Conservation (phyloP, 139 green algal genomes). For the Tetraselmis chui region DNA sequence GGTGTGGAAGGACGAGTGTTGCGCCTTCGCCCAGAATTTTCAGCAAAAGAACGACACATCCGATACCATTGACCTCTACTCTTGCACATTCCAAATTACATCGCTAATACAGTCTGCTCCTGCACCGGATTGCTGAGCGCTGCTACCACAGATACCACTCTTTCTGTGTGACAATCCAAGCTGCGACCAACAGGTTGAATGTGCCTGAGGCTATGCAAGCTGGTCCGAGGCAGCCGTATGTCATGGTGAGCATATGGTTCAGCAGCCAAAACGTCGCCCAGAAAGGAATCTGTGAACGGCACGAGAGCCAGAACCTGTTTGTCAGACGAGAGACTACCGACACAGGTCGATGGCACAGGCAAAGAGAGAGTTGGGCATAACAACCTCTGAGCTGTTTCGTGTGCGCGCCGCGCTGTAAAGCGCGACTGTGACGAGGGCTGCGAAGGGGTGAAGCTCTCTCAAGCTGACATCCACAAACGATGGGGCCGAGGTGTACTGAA, state of each 20-base stretch:
- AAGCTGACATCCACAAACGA: not conserved
- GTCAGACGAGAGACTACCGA: too few relatives aligned
- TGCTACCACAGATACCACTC: not conserved
- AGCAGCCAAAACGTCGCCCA: not conserved
- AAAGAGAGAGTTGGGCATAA: too few relatives aligned
- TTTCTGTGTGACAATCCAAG: not conserved
- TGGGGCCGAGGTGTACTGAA: not conserved
- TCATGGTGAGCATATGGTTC: not conserved
- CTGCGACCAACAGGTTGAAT: not conserved
- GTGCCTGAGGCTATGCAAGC: not conserved
- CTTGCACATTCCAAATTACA: too few relatives aligned
- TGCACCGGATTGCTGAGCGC: too few relatives aligned
- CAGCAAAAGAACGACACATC: too few relatives aligned
- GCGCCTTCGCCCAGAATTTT: too few relatives aligned
- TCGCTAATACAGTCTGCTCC: too few relatives aligned
- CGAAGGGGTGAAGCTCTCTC: not conserved
- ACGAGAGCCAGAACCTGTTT: too few relatives aligned
- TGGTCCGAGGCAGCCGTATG: not conserved
- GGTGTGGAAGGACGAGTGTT: too few relatives aligned
- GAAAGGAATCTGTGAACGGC: not conserved
- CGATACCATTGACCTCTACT: too few relatives aligned
- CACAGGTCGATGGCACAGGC: too few relatives aligned
- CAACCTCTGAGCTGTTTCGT: not conserved
- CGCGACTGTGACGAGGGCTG: not conserved
- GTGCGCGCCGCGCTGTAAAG: not conserved